These are phyloP conservation scores for rapeseed (Brassica napus) DNA, from an alignment of 345 rosid genomes.

Conservation along the genomic window DNA sequence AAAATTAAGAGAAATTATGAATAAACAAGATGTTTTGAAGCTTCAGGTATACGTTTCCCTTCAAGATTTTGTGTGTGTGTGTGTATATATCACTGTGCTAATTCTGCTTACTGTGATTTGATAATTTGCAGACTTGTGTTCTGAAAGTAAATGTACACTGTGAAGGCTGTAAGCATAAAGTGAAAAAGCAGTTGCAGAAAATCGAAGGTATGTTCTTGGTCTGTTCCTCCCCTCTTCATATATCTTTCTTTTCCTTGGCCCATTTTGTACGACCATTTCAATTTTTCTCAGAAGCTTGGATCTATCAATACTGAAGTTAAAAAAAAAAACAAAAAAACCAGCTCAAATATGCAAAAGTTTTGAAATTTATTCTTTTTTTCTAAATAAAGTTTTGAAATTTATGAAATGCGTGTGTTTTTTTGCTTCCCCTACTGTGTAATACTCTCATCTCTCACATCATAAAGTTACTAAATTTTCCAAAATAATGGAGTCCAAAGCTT, in stretches of 20 bases:
- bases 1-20: conserved; percentile 47
- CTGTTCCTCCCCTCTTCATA: neutral
- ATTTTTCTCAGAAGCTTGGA: neutral
- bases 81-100: neutral
- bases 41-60: conserved; percentile 57
- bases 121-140: conserved; percentile 65
- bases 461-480: neutral
- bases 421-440: neutral
- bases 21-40: conserved; percentile 33
- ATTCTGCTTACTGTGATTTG: neutral
- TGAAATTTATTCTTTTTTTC: neutral
- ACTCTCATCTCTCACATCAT: neutral
- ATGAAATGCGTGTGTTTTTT: neutral
- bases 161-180: conserved; percentile 88
- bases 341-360: neutral
- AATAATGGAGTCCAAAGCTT: neutral
- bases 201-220: conserved; percentile 57
- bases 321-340: too few species aligned
- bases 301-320: neutral
- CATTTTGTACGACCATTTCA: neutral
- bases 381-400: neutral
- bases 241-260: neutral
- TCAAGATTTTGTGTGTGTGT: conserved; percentile 1
- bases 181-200: conserved; percentile 74
- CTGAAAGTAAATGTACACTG: conserved; percentile 88